These are phyloP conservation scores for Penicillium paradoxum DNA, from an alignment of 495 filamentous ascomycete species.

Conservation along the genomic window DNA sequence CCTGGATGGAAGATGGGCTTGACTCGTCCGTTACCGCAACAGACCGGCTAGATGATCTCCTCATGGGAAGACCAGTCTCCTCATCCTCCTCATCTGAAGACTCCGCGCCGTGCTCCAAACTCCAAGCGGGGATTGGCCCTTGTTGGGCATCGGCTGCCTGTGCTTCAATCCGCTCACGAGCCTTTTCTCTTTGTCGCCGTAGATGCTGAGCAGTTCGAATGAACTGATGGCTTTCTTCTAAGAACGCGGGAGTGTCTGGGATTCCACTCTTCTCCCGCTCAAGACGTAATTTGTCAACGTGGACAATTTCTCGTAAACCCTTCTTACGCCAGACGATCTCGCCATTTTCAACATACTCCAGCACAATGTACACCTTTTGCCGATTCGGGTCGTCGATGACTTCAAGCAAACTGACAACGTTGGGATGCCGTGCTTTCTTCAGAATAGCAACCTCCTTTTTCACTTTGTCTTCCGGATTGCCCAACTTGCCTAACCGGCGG, in stretches of 20 bases:
- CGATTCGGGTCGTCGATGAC: conserved; percentile 94
- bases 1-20: conserved; percentile 43
- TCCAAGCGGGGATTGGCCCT: conserved; percentile 57
- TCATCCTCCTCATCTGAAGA: conserved; percentile 53
- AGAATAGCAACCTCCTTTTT: conserved; percentile 96
- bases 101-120: conserved; percentile 72
- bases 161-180: conserved; percentile 47
- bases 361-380: conserved; percentile 96
- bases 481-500: conserved; percentile 74
- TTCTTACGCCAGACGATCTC: conserved; percentile 92
- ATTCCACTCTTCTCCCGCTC: conserved; percentile 65
- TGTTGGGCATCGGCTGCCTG: conserved; percentile 44
- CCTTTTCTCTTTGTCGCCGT: conserved; percentile 52
- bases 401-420: conserved; percentile 90
- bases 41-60: conserved; percentile 35
- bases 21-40: conserved; percentile 28
- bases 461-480: conserved; percentile 82
- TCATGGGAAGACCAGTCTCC: conserved; percentile 31
- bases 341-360: conserved; percentile 89
- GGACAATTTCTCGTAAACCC: conserved; percentile 70
- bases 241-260: conserved; percentile 43
- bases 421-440: conserved; percentile 94
- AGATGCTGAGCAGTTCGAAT: conserved; percentile 52
- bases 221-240: conserved; percentile 60
- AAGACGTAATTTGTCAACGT: conserved; percentile 73